Conservation (phyloP, 108 stramenopile genomes). For the Aurantiochytrium sp. region DNA sequence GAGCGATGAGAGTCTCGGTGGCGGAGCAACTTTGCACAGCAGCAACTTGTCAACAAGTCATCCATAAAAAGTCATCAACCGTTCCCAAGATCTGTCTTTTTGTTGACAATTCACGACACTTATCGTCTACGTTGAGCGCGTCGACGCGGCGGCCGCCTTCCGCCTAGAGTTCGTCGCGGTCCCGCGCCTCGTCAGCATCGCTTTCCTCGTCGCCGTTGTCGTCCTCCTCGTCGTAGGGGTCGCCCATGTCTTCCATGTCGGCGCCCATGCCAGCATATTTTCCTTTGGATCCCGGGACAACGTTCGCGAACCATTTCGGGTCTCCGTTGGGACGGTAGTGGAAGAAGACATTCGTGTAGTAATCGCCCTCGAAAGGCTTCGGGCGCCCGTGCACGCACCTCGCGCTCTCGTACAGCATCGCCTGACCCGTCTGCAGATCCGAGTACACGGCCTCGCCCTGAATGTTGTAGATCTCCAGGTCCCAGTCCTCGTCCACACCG, state of each 20-base stretch:
- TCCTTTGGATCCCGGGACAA: neutral
- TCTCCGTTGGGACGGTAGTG: conserved; percentile 70
- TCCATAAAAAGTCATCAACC: too few species aligned
- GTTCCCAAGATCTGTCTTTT: too few species aligned
- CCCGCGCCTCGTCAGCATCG: neutral
- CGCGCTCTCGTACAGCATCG: conserved; percentile 82
- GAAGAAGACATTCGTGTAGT: conserved; percentile 77
- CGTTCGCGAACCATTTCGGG: neutral
- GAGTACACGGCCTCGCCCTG: conserved; percentile 66
- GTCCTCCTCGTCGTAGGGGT: conserved; percentile 36
- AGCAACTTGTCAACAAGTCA: too few species aligned
- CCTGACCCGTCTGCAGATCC: conserved; percentile 67
- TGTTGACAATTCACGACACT: neutral
- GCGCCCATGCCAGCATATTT: neutral
- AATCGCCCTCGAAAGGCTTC: conserved; percentile 60
- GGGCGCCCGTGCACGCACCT: conserved; percentile 76
- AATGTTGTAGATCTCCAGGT: conserved; percentile 71
- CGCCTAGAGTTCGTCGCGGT: neutral
- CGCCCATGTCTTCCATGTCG: conserved; percentile 30
- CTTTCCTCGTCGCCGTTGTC: conserved; percentile 41
- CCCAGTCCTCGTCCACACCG: conserved; percentile 69
- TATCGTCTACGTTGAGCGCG: neutral
- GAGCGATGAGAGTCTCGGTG: too few species aligned
- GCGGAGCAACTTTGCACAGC: too few species aligned
- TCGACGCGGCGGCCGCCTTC: neutral